Evolutionary conservation across 768 basidiomycete genomes (phyloP).

Genomic region (Amanita fuliginea): DNA sequence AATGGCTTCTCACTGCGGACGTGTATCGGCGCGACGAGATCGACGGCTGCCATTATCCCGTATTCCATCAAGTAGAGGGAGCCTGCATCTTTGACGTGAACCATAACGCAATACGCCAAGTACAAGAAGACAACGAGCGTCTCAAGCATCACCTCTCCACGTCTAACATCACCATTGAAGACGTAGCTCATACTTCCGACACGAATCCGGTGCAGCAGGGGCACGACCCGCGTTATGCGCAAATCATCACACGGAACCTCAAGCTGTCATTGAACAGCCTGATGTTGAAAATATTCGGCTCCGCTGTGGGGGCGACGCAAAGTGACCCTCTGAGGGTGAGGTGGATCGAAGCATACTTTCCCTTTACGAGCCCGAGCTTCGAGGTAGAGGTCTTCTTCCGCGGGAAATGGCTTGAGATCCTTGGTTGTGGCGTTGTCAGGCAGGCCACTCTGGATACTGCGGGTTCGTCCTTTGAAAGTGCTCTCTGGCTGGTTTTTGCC

Average conservation of each 20-base stretch:
- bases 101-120: constrained; percentile 41
- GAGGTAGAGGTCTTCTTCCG: constrained; percentile 96
- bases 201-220: constrained; percentile 73
- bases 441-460: constrained; percentile 84
- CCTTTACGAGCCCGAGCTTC: constrained; percentile 95
- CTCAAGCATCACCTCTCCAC: constrained; percentile 48
- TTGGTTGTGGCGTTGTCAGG: constrained; percentile 86
- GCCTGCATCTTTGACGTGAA: constrained; percentile 69
- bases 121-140: constrained; percentile 61
- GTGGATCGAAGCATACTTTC: constrained; percentile 98
- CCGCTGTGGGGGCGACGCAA: constrained; percentile 32
- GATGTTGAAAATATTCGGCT: constrained; percentile 74
- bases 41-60: constrained; percentile 91
- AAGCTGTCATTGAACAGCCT: constrained; percentile 86
- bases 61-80: constrained; percentile 98
- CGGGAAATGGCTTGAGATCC: constrained; percentile 94
- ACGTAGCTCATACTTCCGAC: constrained; percentile 60
- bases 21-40: constrained; percentile 98
- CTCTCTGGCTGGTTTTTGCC: constrained; percentile 12
- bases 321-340: constrained; percentile 75
- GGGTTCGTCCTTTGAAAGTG: constrained; percentile 44
- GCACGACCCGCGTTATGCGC: constrained; percentile 67
- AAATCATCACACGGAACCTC: constrained; percentile 71
- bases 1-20: constrained; percentile 91
- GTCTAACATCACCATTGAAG: constrained; percentile 80